A percentile compares a stretch with the other conserved stretches of the same genome.
Evolutionary conservation across 257 asterid species (phyloP).

Genomic region (Thymus quinquecostatus): DNA sequence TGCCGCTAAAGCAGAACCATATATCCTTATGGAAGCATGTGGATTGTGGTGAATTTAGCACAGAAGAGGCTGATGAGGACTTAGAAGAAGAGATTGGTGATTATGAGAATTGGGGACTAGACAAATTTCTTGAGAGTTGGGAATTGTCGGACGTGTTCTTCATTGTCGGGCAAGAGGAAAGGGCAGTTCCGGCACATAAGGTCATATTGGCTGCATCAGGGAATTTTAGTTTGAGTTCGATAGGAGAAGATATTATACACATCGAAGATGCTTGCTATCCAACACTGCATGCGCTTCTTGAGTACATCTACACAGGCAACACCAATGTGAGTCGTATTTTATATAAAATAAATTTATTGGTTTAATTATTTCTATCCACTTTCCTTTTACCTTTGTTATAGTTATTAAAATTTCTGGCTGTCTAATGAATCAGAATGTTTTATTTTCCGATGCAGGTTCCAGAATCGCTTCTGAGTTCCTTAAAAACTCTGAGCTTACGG

Average conservation of each 20-base stretch:
- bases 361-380: too few relatives aligned
- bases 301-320: slow-evolving; percentile 77
- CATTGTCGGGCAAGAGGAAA: slow-evolving; percentile 75
- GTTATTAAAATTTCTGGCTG: not conserved
- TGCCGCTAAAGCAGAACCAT: slow-evolving; percentile 85
- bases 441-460: slow-evolving; percentile 54
- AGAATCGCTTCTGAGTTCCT: slow-evolving; percentile 62
- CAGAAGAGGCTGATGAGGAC: slow-evolving; percentile 63
- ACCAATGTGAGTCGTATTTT: slow-evolving; percentile 61
- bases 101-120: slow-evolving; percentile 79
- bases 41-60: slow-evolving; percentile 55
- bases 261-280: slow-evolving; percentile 59
- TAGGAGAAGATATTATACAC: slow-evolving; percentile 54
- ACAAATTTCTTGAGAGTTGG: slow-evolving; percentile 81
- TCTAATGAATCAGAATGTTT: not conserved
- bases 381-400: not conserved
- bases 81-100: slow-evolving; percentile 56
- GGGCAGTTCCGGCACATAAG: slow-evolving; percentile 85
- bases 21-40: slow-evolving; percentile 90
- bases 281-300: slow-evolving; percentile 73
- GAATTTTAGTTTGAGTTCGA: slow-evolving; percentile 50
- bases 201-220: slow-evolving; percentile 81
- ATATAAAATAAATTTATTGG: too few relatives aligned
- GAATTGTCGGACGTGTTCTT: slow-evolving; percentile 79
- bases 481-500: slow-evolving; percentile 65